Base-by-base conservation (phyloP, 441 rosid species). In the Euphorbia celastroides region DNA sequence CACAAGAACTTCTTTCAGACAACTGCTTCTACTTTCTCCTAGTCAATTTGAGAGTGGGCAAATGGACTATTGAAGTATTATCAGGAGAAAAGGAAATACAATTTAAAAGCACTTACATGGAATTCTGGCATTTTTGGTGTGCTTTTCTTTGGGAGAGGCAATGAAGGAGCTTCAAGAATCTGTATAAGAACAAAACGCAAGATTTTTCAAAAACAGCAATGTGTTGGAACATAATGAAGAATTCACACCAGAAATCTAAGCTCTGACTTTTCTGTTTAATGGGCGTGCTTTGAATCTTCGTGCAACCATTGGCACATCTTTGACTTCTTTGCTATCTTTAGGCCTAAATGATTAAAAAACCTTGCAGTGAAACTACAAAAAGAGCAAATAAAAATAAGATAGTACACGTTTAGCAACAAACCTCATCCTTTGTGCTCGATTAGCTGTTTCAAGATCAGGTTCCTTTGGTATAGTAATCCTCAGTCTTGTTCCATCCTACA, bases 241-340 rank as follows among this genome's bases (percentile, higher is more conserved):
- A 44, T 56, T 7, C 60, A 50, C 26, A 59, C 27, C 26, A 65
- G 44, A 11, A 25, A 55, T 64, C 64, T 50, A 72, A 66, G 46
- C 55, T 75, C 82, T 64, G 71, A 95, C 98, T 81, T 95, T 95
- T 79, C 89, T 81, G 79, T 92, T 92, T 65, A 94, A 78, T 50
- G 96, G 98, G 16, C 94, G 87, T 51, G 98, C 97, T 90, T 80
- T 95, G 76, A 88, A 90, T 79, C 82, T 86, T 65, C 72, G 84
- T 30, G 75, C 79, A 25, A 75, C 59, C 57, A 77, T 64, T 31
- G 81, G 55, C 62, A 70, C 76, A 57, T 62, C 70, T 68, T 81
- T 88, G 70, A 71, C 66, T 68, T 82, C 88, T 30, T 70, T 41
- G 67, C 51, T 69, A 57, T 62, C 81, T 80, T 82, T 88, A 36